Conservation (phyloP, 306 rosid genomes). For the Dalbergia cochinchinensis region DNA sequence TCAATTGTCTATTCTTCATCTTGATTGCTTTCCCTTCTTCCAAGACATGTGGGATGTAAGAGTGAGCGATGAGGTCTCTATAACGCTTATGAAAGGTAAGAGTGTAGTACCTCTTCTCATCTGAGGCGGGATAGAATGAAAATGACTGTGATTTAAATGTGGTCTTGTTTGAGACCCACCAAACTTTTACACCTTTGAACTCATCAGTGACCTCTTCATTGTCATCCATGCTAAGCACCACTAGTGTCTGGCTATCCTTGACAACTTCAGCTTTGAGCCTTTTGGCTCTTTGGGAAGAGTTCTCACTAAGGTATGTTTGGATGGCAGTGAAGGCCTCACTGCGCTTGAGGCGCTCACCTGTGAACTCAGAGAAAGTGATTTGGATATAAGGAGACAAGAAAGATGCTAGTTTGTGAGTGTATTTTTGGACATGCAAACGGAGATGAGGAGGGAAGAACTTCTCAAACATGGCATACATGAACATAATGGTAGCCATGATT, state of each 20-base stretch:
- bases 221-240: constrained; percentile 62
- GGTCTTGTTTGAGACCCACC: constrained; percentile 59
- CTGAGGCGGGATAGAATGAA: constrained; percentile 37
- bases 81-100: constrained; percentile 60
- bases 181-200: constrained; percentile 53
- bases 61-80: constrained; percentile 44
- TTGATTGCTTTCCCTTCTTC: constrained; percentile 47
- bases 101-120: constrained; percentile 51
- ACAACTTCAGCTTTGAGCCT: constrained; percentile 64
- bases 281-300: constrained; percentile 55
- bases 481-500: too few relatives aligned
- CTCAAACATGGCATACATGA: too few relatives aligned
- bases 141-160: not conserved
- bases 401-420: too few relatives aligned
- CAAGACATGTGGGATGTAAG: constrained; percentile 55
- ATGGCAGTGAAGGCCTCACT: constrained; percentile 67
- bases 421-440: too few relatives aligned
- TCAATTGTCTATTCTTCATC: constrained; percentile 47
- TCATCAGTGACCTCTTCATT: constrained; percentile 65
- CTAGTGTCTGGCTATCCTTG: constrained; percentile 55
- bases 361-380: constrained; percentile 64
- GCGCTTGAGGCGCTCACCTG: constrained; percentile 49
- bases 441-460: too few relatives aligned
- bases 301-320: constrained; percentile 55
- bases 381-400: too few relatives aligned